Evolutionary conservation across 2,329 filamentous ascomycete species (phyloP), one percentile per base, ranked within the genome.

Genomic region (Stromatinia cepivora): DNA sequence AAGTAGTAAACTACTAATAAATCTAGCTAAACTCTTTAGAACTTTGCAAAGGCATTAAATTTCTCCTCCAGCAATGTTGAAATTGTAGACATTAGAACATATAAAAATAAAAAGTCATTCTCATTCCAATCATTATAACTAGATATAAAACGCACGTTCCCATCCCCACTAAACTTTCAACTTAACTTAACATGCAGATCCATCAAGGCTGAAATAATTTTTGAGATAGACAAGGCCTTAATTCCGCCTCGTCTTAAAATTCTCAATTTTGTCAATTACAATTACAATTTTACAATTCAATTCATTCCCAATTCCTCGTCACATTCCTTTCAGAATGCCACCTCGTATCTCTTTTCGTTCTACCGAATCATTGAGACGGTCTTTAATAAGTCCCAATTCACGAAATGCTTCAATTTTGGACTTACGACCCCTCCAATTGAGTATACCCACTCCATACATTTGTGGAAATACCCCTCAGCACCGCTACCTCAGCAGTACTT

Each of bases 171-270:
- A 39, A 39, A 10, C 10, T 42, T 15, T 13, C 39, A 31, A 31
- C 4, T 4, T 31, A 31, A 31, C 31, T 31, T 31, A 64, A 61
- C 13, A 61, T 53, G 58, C 36, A 56, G 36, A 71, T 50, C 31
- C 59, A 50, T 25, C 13, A 50, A 73, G 69, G 69, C 71, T 70
- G 69, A 68, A 66, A 34, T 25, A 20, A 39, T 52, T 63, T 39
- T 61, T 9, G 31, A 52, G 22, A 17, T 8, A 69, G 68, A 61
- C 70, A 46, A 70, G 71, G 68, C 71, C 61, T 68, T 36, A 71
- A 70, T 71, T 69, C 69, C 28, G 61, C 50, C 52, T 68, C 36
- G 59, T 70, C 58, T 64, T 62, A 36, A 70, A 72, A 65, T 42
- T 67, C 68, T 66, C 58, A 20, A 42, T 42, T 42, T 42, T 31